Evolutionary conservation across 371 early-diverging fungal species (phyloP).

Genomic region (Mortierella sp.): DNA sequence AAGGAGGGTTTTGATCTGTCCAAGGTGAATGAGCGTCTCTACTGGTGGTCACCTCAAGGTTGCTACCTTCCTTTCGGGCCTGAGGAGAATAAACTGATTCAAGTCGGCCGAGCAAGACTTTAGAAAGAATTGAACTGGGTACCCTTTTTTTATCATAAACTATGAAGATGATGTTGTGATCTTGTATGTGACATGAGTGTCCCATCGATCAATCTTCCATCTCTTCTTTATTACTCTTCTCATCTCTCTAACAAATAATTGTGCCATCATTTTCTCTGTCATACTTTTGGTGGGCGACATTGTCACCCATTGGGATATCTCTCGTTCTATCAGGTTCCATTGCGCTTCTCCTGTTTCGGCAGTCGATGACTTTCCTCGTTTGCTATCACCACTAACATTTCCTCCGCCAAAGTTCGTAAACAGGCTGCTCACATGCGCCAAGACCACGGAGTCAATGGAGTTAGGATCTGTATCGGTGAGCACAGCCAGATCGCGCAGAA

Average conservation of each 20-base stretch:
- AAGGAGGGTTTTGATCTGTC: constrained; percentile 62
- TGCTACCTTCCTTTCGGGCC: constrained; percentile 32
- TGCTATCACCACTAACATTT: background rate
- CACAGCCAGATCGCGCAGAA: constrained; percentile 43
- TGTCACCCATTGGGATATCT: constrained; percentile 39
- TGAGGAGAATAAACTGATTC: constrained; percentile 24
- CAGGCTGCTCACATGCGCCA: constrained; percentile 28
- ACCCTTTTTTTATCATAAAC: background rate
- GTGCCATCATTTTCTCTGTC: constrained; percentile 19
- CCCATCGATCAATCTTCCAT: constrained; percentile 28
- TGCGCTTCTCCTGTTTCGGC: background rate
- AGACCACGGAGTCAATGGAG: constrained; percentile 14
- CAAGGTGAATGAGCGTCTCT: constrained; percentile 39
- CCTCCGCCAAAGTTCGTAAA: constrained; percentile 10
- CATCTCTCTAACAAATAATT: constrained; percentile 38
- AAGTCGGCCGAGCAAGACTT: constrained; percentile 36
- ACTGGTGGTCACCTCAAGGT: constrained; percentile 49
- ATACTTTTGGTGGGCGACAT: constrained; percentile 7
- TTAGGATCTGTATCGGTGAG: constrained; percentile 19
- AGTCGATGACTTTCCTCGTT: background rate
- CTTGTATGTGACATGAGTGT: constrained; percentile 14
- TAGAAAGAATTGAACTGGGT: constrained; percentile 6
- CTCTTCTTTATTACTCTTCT: constrained; percentile 23
- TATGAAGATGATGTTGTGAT: background rate
- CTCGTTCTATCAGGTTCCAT: constrained; percentile 21